Conservation (phyloP, 192 early-diverging fungal species). For the Coemansia sp. region DNA sequence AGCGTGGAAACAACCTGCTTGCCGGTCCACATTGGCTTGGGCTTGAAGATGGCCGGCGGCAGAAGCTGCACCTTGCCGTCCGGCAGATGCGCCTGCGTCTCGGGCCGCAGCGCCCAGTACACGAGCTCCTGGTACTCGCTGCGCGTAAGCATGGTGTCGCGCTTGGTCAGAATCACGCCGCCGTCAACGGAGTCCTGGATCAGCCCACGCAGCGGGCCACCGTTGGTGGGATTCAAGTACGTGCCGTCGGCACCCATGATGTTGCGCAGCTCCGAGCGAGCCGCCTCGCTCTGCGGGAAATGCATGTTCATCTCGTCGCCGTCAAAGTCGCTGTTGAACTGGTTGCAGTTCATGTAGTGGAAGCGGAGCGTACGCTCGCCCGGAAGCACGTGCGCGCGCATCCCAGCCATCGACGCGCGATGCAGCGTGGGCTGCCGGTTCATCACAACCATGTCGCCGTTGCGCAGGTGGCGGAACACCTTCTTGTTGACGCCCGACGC, state of each 20-base stretch:
- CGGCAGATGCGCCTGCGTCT: constrained; percentile 52
- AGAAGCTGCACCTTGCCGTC: constrained; percentile 81
- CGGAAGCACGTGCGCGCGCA: constrained; percentile 91
- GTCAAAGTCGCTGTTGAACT: constrained; percentile 99
- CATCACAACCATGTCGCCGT: constrained; percentile 95
- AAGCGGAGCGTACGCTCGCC: constrained; percentile 99
- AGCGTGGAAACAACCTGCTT: constrained; percentile 97
- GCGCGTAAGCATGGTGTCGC: constrained; percentile 84
- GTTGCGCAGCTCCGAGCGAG: constrained; percentile 91
- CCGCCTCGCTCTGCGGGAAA: constrained; percentile 98
- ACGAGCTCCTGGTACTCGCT: constrained; percentile 94
- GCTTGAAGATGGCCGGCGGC: constrained; percentile 87
- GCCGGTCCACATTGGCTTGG: constrained; percentile 90
- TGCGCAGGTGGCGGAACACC: constrained; percentile 92
- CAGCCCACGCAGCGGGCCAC: constrained; percentile 94
- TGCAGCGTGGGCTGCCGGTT: constrained; percentile 99
- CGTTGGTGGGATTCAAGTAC: constrained; percentile 96
- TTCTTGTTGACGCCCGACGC: constrained; percentile 88
- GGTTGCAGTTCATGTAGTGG: constrained; percentile 96
- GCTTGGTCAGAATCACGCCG: constrained; percentile 91
- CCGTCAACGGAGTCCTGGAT: constrained; percentile 98
- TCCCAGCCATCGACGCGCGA: constrained; percentile 99
- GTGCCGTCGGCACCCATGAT: constrained; percentile 95
- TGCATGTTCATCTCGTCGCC: constrained; percentile 99
- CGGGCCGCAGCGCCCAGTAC: constrained; percentile 83